phyloP scores from a whole-genome alignment of 179 eudicot genomes.

The Beta macrorhiza region DNA sequence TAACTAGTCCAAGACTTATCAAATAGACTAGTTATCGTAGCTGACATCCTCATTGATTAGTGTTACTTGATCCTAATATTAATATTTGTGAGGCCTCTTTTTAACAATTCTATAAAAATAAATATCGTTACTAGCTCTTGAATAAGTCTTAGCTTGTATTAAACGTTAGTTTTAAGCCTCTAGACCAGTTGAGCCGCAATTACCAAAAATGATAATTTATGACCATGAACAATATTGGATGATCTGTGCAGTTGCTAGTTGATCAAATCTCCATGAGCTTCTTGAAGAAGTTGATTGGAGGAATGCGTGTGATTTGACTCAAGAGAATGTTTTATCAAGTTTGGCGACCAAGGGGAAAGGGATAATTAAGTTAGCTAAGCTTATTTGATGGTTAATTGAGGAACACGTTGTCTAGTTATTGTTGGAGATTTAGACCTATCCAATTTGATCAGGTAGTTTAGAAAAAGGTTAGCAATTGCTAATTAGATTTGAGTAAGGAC shows the following conservation, averaged over 20 bases:
- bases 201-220: not conserved
- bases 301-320: slow-evolving; percentile 21
- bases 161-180: too few species aligned
- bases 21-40: too few species aligned
- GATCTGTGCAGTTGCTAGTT: slow-evolving; percentile 3
- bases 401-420: slow-evolving; percentile 19
- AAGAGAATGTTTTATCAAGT: slow-evolving; percentile 27
- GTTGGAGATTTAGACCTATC: slow-evolving; percentile 15
- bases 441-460: slow-evolving; percentile 27
- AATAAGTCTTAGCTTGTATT: too few species aligned
- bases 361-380: slow-evolving; percentile 22
- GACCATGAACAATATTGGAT: not conserved
- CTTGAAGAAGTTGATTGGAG: slow-evolving; percentile 3
- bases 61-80: too few species aligned
- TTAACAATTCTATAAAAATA: too few species aligned
- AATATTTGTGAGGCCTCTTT: too few species aligned
- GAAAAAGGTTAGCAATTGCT: slow-evolving; percentile 9
- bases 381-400: slow-evolving; percentile 19
- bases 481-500: slow-evolving; percentile 18
- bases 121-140: too few species aligned
- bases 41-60: too few species aligned
- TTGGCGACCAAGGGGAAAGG: slow-evolving; percentile 22
- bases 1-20: too few species aligned
- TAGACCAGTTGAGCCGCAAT: too few species aligned
- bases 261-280: slow-evolving; percentile 17